Percentiles rank a stretch among this genome's conserved stretches.
Conservation (phyloP, 2,329 filamentous ascomycete species). For the Stromatinia cepivora region DNA sequence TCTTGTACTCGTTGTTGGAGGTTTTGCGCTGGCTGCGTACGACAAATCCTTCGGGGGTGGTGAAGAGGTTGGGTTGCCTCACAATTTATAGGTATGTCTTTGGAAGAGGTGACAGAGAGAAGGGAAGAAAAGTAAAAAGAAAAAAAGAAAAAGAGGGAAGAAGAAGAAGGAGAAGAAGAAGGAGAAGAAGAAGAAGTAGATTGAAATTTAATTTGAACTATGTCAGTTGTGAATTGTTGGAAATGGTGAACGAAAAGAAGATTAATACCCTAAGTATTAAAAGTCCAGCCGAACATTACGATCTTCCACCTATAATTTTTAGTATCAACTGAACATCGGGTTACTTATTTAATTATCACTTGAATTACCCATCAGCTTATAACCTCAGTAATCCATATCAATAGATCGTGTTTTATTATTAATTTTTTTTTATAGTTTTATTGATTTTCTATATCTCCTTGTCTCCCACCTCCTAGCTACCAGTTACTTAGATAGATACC, state of each 20-base stretch:
- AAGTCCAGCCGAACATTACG: conserved; percentile 5
- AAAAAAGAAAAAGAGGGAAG: not conserved
- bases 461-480: too few species aligned
- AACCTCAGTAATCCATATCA: too few species aligned
- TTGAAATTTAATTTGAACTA: conserved; percentile 5
- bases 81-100: not conserved
- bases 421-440: too few species aligned
- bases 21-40: conserved; percentile 16
- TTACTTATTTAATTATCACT: too few species aligned
- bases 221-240: not conserved
- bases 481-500: too few species aligned
- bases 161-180: not conserved
- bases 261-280: not conserved
- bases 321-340: too few species aligned
- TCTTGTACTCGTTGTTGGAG: conserved; percentile 10
- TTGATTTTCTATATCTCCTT: too few species aligned
- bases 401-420: too few species aligned
- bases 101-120: not conserved
- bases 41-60: conserved; percentile 15
- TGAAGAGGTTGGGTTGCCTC: not conserved
- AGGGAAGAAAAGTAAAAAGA: not conserved
- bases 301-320: not conserved
- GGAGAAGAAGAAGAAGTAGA: not conserved
- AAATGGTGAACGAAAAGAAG: not conserved
- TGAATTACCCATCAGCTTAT: not conserved